Evolutionary conservation across 345 rosid species (phyloP).

Genomic region (Hibiscus mutabilis): DNA sequence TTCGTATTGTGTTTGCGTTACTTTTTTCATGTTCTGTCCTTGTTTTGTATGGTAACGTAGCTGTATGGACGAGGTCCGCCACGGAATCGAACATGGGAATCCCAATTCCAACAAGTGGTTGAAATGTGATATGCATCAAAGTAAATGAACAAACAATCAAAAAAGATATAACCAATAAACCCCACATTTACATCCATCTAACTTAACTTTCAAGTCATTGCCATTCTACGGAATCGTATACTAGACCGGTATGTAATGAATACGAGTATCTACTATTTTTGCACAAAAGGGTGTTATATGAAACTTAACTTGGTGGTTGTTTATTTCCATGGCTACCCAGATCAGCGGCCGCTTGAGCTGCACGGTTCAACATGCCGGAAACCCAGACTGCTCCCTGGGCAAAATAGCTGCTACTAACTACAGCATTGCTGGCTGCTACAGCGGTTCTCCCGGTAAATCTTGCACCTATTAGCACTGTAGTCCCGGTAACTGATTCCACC

Average conservation of each 20-base stretch:
- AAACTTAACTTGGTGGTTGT: conserved; percentile 5
- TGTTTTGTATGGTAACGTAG: too few species aligned
- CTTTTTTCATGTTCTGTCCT: too few species aligned
- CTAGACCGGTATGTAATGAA: conserved; percentile 1
- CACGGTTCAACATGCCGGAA: conserved; percentile 52
- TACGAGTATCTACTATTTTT: not conserved
- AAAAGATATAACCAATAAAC: not conserved
- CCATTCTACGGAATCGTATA: not conserved
- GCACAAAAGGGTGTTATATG: not conserved
- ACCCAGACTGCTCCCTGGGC: conserved; percentile 82
- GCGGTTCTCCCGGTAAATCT: conserved; percentile 54
- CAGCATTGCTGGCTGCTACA: conserved; percentile 52
- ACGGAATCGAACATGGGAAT: not conserved
- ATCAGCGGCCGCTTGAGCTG: conserved; percentile 65
- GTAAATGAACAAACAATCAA: too few species aligned
- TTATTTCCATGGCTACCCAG: conserved; percentile 42
- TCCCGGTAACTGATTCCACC: conserved; percentile 54
- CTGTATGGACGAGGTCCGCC: not conserved
- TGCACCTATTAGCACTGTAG: conserved; percentile 63
- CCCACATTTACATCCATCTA: conserved; percentile 1
- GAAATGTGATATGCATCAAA: not conserved
- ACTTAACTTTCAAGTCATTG: not conserved
- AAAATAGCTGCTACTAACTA: conserved; percentile 62
- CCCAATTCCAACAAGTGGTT: too few species aligned
- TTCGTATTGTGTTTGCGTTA: too few species aligned